Conservation (phyloP, 371 early-diverging fungal genomes). For the Mucor piriformis region DNA sequence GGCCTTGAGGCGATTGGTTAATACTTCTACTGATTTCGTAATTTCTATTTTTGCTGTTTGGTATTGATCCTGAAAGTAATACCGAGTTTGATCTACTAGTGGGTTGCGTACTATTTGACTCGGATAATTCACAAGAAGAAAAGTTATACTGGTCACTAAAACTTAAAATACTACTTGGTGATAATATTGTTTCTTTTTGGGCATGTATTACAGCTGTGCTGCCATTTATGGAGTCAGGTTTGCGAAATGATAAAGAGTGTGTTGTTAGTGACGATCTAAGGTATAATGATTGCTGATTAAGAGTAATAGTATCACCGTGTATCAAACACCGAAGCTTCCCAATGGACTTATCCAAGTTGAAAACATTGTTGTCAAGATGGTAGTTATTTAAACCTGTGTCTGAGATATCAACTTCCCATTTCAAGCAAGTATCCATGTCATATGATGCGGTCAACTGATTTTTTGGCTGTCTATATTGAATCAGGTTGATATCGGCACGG, state of each 20-base stretch:
- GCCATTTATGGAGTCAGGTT: background rate
- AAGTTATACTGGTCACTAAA: background rate
- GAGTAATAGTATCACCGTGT: background rate
- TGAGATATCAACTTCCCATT: background rate
- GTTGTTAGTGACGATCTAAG: background rate
- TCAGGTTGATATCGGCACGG: background rate
- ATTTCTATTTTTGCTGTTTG: background rate
- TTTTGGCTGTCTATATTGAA: background rate
- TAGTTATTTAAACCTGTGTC: background rate
- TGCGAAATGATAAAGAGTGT: background rate
- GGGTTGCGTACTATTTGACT: conserved; percentile 16
- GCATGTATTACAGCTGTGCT: background rate
- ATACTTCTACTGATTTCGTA: background rate
- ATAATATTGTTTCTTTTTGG: background rate
- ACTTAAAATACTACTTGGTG: conserved; percentile 3
- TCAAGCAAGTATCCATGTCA: background rate
- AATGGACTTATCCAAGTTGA: conserved; percentile 2
- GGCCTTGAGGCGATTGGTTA: no score
- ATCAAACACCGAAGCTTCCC: background rate
- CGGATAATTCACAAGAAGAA: conserved; percentile 2
- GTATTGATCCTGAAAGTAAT: background rate
- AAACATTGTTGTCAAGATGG: background rate
- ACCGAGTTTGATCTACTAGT: conserved; percentile 1
- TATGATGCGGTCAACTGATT: background rate
- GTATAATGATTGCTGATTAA: background rate